phyloP scores from a whole-genome alignment of 352 stramenopile species.

The Phytopythium boreale region DNA sequence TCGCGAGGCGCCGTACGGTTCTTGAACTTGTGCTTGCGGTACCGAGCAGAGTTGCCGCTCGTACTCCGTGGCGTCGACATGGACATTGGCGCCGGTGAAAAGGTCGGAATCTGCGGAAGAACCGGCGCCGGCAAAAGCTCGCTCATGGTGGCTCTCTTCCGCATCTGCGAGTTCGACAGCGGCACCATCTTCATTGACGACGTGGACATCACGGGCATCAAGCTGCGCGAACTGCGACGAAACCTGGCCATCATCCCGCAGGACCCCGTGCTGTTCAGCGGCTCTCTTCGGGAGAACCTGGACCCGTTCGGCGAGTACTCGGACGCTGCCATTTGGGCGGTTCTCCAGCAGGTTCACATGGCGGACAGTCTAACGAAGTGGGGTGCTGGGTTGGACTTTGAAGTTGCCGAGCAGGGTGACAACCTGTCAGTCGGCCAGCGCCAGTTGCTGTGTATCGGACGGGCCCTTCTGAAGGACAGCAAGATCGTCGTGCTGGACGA shows the following conservation, averaged over 20 bases:
- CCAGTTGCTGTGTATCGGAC: slow-evolving; percentile 94
- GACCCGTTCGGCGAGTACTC: slow-evolving; percentile 80
- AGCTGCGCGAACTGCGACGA: slow-evolving; percentile 20
- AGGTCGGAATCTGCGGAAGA: slow-evolving; percentile 51
- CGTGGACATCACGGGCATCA: slow-evolving; percentile 53
- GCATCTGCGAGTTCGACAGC: slow-evolving; percentile 40
- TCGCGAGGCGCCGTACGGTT: slow-evolving; percentile 24
- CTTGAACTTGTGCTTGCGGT: slow-evolving; percentile 21
- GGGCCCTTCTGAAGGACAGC: slow-evolving; percentile 89
- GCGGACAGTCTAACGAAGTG: slow-evolving; percentile 42
- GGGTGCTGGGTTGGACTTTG: slow-evolving; percentile 70
- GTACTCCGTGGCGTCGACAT: slow-evolving; percentile 34
- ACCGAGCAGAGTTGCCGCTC: slow-evolving; percentile 36
- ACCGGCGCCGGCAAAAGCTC: slow-evolving; percentile 38
- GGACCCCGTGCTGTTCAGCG: slow-evolving; percentile 92
- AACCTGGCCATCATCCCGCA: slow-evolving; percentile 89
- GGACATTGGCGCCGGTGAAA: slow-evolving; percentile 32
- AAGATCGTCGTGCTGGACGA: slow-evolving; percentile 96
- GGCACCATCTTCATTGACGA: slow-evolving; percentile 85
- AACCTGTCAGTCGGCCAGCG: slow-evolving; percentile 95
- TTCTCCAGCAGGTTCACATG: slow-evolving; percentile 56
- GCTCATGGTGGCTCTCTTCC: slow-evolving; percentile 35
- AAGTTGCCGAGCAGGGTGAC: slow-evolving; percentile 88
- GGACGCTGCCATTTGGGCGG: slow-evolving; percentile 52
- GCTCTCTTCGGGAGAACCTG: slow-evolving; percentile 84